Conservation (phyloP, 208 protist species). For the Acanthamoeba castellanii region DNA sequence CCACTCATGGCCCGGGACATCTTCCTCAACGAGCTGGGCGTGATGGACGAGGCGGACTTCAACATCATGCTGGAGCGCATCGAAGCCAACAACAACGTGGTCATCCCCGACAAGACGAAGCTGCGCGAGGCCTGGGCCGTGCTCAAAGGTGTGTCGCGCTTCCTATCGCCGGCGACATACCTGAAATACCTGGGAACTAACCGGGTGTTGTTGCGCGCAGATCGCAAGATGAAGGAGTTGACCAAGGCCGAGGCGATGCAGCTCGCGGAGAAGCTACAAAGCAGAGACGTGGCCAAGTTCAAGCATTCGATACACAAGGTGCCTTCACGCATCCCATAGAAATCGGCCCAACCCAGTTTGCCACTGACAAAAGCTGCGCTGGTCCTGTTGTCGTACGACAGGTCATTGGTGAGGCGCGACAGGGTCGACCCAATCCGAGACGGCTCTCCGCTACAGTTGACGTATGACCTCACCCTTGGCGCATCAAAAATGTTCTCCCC, state of each 20-base stretch:
- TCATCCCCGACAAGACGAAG: not conserved
- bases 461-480: not conserved
- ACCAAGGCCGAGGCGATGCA: conserved; percentile 44
- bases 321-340: too few relatives aligned
- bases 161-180: not conserved
- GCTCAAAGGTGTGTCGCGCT: not conserved
- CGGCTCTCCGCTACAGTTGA: not conserved
- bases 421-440: not conserved
- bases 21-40: conserved; percentile 42
- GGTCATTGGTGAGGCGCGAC: not conserved
- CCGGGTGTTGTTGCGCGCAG: not conserved
- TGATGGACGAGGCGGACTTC: not conserved
- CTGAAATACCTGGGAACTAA: not conserved
- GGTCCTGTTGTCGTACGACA: not conserved
- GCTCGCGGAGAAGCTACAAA: conserved; percentile 14
- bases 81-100: conserved; percentile 5
- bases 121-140: conserved; percentile 8
- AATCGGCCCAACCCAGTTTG: too few relatives aligned
- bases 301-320: not conserved
- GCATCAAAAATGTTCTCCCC: too few relatives aligned
- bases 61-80: not conserved
- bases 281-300: not conserved
- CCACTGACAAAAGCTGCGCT: too few relatives aligned
- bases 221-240: conserved; percentile 41
- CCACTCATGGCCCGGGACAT: not conserved